Base-by-base conservation (phyloP, 1,284 basidiomycete genomes). In the Pseudozyma sp. region DNA sequence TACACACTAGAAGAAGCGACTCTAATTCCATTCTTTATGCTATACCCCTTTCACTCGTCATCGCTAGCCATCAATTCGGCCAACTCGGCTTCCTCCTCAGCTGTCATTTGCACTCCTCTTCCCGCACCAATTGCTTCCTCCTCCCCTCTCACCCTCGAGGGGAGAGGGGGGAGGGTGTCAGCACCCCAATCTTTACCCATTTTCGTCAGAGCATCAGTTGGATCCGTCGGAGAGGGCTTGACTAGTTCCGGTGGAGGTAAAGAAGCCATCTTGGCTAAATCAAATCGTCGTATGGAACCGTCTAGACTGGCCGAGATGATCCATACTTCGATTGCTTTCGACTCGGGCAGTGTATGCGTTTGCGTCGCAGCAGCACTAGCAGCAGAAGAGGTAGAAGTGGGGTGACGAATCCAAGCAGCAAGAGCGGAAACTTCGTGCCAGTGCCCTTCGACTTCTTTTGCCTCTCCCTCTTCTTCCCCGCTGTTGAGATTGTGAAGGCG, bases 51-150 rank as follows among this genome's bases (percentile, higher is more conserved):
- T 4, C 38, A 48, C 5, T 75, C 58, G 10, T 64, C 57, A 16
- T 66, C 67, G 44, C 53, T 60, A 19, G 44, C 59, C 63, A 81
- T 69, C 10, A 80, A 53, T 43, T 77, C 80, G 13, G 70, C 78
- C 12, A 80, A 56, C 36, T 82, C 79, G 2, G 77, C 79, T 52
- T 82, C 78, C 31, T 82, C 80, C 39, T 82, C 77, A 0, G 73
- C 73, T 0, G 80, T 82, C 49, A 82, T 57, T 36, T 63, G 45
- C 0, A 51, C 35, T 45, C 2, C 49, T 18, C 38, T 35, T 21
- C 45, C 43, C 21, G 19, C 42, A 3, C 49, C 45, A 0, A 64
- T 36, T 5, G 57, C 53, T 3, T 49, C 39, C 18, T 65, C 35
- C 16, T 65, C 51, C 0, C 56, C 51, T 6, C 8, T n/a, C 13